Conservation (phyloP, 257 asterid species). For the Nicotiana knightiana region DNA sequence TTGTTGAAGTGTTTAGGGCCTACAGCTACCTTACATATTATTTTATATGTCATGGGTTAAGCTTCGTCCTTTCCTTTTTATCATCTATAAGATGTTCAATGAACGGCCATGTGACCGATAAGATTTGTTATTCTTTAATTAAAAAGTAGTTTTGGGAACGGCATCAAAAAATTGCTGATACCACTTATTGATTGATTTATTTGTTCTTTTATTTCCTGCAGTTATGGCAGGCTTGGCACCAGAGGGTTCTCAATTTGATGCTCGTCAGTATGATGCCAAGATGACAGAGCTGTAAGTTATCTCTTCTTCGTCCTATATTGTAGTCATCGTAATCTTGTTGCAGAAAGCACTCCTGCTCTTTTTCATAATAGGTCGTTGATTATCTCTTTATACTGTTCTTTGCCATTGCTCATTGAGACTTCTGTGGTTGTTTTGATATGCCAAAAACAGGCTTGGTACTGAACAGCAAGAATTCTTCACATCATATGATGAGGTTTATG, state of each 20-base stretch:
- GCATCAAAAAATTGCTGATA: not conserved
- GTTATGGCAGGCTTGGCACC: slow-evolving; percentile 54
- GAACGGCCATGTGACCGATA: not conserved
- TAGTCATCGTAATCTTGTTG: not conserved
- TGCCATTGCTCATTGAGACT: not conserved
- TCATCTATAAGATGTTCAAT: not conserved
- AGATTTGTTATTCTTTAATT: too few relatives aligned
- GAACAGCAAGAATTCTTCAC: slow-evolving; percentile 28
- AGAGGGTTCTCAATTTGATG: slow-evolving; percentile 57
- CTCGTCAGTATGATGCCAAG: slow-evolving; percentile 44
- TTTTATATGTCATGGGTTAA: not conserved
- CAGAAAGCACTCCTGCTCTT: not conserved
- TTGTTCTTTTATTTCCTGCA: slow-evolving; percentile 17
- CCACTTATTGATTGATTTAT: not conserved
- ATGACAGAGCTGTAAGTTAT: slow-evolving; percentile 48
- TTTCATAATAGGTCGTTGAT: not conserved
- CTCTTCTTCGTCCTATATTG: not conserved
- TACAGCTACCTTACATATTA: not conserved
- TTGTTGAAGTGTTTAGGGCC: not conserved
- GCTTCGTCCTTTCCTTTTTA: not conserved
- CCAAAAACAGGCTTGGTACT: slow-evolving; percentile 35
- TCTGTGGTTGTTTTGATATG: not conserved
- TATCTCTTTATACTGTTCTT: not conserved
- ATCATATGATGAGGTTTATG: slow-evolving; percentile 3
- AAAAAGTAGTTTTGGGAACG: too few relatives aligned